A percentile compares a stretch with the other conserved stretches of the same genome.
Conservation (phyloP, 1,284 basidiomycete species). For the Dichomitus squalens region DNA sequence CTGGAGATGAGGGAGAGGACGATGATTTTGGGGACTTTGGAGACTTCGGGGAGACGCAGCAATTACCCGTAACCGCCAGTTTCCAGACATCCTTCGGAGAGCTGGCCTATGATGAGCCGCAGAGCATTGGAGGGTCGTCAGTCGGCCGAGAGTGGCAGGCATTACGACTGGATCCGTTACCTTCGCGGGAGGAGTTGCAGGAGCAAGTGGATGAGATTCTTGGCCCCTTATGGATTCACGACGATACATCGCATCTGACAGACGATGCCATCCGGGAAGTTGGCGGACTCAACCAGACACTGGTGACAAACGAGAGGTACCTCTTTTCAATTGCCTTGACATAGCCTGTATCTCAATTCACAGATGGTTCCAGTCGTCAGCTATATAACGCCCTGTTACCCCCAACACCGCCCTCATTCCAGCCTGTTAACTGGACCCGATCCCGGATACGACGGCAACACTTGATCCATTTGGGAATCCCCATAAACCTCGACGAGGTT, state of each 20-base stretch:
- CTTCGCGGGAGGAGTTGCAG: conserved; percentile 57
- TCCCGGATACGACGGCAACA: conserved; percentile 88
- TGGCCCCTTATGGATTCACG: conserved; percentile 59
- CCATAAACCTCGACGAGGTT: conserved; percentile 92
- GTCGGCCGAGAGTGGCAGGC: conserved; percentile 56
- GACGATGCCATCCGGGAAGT: conserved; percentile 79
- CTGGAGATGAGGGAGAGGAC: conserved; percentile 45
- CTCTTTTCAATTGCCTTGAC: conserved; percentile 20
- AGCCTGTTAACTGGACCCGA: conserved; percentile 89
- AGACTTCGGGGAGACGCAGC: conserved; percentile 75
- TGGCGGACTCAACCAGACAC: conserved; percentile 77
- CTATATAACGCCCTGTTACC: conserved; percentile 71
- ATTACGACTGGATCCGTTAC: conserved; percentile 65
- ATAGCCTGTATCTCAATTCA: conserved; percentile 26
- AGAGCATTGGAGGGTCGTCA: conserved; percentile 45
- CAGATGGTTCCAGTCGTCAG: conserved; percentile 61
- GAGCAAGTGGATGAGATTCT: conserved; percentile 68
- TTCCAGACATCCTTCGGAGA: conserved; percentile 39
- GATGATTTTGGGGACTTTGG: conserved; percentile 89
- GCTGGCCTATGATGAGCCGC: conserved; percentile 22
- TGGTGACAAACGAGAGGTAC: conserved; percentile 77
- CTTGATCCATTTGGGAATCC: conserved; percentile 86
- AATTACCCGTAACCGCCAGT: conserved; percentile 27
- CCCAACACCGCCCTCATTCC: conserved; percentile 61
- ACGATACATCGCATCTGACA: conserved; percentile 55